Evolutionary conservation across 805 yeast species (phyloP).

Genomic region (Metschnikowia lunata): DNA sequence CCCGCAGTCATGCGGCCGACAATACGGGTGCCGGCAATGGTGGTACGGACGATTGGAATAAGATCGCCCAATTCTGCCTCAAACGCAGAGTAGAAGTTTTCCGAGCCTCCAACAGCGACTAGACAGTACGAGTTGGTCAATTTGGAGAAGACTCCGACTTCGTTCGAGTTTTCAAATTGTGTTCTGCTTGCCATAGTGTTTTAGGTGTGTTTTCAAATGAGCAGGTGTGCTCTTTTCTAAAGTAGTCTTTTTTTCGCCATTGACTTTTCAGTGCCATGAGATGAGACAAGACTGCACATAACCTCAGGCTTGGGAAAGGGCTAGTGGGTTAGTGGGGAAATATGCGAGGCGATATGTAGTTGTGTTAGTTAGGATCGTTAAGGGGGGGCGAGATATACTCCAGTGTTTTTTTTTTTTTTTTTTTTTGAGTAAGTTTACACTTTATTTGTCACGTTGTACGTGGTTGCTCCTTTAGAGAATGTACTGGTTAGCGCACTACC

Average conservation of each 20-base stretch:
- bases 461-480: too few species aligned
- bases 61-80: conserved; percentile 97
- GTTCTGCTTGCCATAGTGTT: conserved; percentile 62
- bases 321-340: too few species aligned
- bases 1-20: conserved; percentile 98
- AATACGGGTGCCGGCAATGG: conserved; percentile 97
- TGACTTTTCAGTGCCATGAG: not conserved
- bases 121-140: conserved; percentile 94
- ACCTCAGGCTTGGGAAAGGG: too few species aligned
- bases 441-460: too few species aligned
- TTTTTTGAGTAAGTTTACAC: too few species aligned
- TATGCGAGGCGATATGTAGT: too few species aligned
- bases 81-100: conserved; percentile 79
- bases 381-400: too few species aligned
- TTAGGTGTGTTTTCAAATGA: not conserved
- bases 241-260: not conserved
- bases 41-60: conserved; percentile 93
- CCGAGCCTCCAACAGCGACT: conserved; percentile 96
- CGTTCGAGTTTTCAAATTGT: conserved; percentile 81
- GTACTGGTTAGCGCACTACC: too few species aligned
- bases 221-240: too few species aligned
- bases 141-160: conserved; percentile 92
- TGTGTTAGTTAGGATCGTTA: too few species aligned
- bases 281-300: not conserved
- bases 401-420: too few species aligned